phyloP scores from a whole-genome alignment of 2,329 filamentous ascomycete species.

The Neoascochyta sp. region DNA sequence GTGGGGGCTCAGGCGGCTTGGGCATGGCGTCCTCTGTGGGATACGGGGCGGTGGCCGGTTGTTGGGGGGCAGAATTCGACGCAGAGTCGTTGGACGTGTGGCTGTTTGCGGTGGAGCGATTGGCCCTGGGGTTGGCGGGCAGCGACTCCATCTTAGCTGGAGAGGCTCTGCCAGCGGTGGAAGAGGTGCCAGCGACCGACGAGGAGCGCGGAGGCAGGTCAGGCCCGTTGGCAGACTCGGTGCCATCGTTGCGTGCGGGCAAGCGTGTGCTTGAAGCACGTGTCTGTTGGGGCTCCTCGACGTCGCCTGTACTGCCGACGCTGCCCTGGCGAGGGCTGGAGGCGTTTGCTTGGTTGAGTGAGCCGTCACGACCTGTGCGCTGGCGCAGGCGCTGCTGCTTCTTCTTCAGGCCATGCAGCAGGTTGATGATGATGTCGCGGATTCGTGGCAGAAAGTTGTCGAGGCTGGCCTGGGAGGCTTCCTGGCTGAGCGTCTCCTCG shows the following conservation, averaged over 20 bases:
- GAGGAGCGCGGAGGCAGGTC: constrained; percentile 49
- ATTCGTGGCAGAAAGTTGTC: constrained; percentile 93
- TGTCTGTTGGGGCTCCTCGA: constrained; percentile 40
- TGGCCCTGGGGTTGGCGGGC: constrained; percentile 33
- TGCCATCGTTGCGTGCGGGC: constrained; percentile 41
- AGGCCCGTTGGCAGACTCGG: constrained; percentile 38
- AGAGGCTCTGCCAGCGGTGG: constrained; percentile 40
- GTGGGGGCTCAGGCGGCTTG: constrained; percentile 28
- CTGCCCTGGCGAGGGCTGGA: constrained; percentile 40
- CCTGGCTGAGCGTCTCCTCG: constrained; percentile 93
- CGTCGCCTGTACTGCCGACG: constrained; percentile 28
- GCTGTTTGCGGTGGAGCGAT: constrained; percentile 32
- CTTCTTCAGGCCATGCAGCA: constrained; percentile 91
- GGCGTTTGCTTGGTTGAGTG: constrained; percentile 37
- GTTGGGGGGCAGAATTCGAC: constrained; percentile 71
- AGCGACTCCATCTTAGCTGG: constrained; percentile 42
- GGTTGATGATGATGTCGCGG: constrained; percentile 96
- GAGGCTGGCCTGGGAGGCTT: constrained; percentile 87
- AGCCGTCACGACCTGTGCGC: constrained; percentile 50
- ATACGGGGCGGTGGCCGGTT: constrained; percentile 71
- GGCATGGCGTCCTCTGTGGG: constrained; percentile 58
- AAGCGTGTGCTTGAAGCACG: constrained; percentile 42
- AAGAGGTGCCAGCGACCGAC: constrained; percentile 40
- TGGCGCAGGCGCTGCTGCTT: constrained; percentile 85
- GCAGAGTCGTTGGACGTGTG: constrained; percentile 53